Base-by-base conservation (phyloP, 495 filamentous ascomycete species). In the Bathelium albidoporum region DNA sequence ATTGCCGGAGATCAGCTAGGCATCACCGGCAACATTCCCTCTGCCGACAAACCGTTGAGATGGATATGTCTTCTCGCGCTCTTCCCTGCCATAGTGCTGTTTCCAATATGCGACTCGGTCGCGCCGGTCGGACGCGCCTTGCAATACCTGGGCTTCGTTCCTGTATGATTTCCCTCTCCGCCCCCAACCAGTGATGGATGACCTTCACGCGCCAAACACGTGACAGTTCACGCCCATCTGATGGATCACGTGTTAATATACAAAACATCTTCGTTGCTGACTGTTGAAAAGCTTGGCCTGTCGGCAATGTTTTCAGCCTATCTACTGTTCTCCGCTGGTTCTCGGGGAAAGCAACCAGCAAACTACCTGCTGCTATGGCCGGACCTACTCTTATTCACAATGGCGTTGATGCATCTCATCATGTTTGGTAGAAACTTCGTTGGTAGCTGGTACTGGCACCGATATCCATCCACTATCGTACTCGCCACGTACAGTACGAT, bases 341-440 rank as follows among this genome's bases (percentile, higher is more conserved):
- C 1, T 55, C 49, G 49, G 22, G 24, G 24, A 26, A 55, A 55
- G 49, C 49, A 55, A 29, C 22, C 49, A 10, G 24, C 49, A 55
- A 55, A 55, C 16, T 55, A 55, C 22, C 49, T 55, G 16, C 24
- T 55, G 29, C 24, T 55, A 26, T 55, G 49, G 49, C 49, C 49
- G 20, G 49, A 55, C 24, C 7, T 55, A 7, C 22, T 55, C 20
- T 24, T 55, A 7, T 55, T 55, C 24, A 55, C 24, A 1, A 55
- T 55, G 49, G 7, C 49, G 29, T 55, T 55, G 49, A 55, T 55
- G 49, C 49, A 55, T 55, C 49, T 55, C 49, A 55, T 55, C 49
- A 55, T 55, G 49, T 55, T 55, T 16, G 24, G 2, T 24, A 24
- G 49, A 29, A 55, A 55, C 29, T 55, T 55, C 29, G 49, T 55